phyloP scores from a whole-genome alignment of 192 early-diverging fungal species.

The Gigaspora rosea region DNA sequence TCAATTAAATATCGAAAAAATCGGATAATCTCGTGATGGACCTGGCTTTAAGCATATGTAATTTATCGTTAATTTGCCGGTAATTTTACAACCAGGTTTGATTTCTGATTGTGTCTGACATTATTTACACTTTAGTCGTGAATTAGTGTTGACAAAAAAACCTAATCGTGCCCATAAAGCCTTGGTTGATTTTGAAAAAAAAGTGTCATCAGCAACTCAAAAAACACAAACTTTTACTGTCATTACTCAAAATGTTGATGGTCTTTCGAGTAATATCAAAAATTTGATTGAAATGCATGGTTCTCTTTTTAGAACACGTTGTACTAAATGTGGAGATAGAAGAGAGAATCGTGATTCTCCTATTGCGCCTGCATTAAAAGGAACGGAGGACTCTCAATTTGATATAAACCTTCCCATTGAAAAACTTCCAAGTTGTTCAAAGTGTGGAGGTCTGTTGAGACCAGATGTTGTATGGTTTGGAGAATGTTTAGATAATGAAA shows the following conservation, averaged over 20 bases:
- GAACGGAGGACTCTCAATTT: background rate
- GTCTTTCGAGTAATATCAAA: background rate
- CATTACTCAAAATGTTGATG: conserved; percentile 36
- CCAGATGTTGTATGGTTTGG: conserved; percentile 32
- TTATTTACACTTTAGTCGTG: background rate
- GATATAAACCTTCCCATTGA: background rate
- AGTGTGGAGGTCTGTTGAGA: conserved; percentile 27
- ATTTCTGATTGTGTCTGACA: background rate
- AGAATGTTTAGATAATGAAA: conserved; percentile 1
- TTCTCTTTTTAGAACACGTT: conserved; percentile 29
- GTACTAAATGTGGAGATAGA: conserved; percentile 27
- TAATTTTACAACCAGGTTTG: background rate
- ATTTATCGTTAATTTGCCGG: no score
- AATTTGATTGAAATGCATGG: conserved; percentile 35
- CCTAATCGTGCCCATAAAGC: conserved; percentile 32
- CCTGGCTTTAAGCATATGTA: no score
- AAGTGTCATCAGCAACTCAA: background rate
- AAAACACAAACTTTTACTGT: conserved; percentile 27
- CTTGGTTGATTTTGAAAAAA: conserved; percentile 9
- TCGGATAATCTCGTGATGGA: no score
- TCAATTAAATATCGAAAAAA: no score
- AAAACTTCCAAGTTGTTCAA: conserved; percentile 13
- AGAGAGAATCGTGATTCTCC: conserved; percentile 25
- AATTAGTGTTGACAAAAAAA: conserved; percentile 24
- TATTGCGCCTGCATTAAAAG: conserved; percentile 17